phyloP scores from a whole-genome alignment of 2,329 filamentous ascomycete genomes.

The Diaporthe sp. region DNA sequence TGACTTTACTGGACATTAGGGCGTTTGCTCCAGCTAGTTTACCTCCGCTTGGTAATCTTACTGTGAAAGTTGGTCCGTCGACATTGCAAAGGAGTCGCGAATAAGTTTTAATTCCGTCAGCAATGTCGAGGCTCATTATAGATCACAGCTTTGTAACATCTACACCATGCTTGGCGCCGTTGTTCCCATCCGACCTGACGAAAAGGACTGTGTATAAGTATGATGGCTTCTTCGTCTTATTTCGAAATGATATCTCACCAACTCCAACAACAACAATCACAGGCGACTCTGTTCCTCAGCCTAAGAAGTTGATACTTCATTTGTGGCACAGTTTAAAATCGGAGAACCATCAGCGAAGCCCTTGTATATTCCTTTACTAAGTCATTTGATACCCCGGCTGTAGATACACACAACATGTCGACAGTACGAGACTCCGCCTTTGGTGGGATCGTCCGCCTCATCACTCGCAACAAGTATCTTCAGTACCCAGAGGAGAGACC shows the following conservation, averaged over 20 bases:
- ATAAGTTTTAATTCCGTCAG: slow-evolving; percentile 35
- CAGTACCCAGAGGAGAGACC: slow-evolving; percentile 78
- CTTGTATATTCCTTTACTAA: not conserved
- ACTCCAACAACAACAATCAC: not conserved
- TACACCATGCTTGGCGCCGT: not conserved
- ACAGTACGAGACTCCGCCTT: slow-evolving; percentile 45
- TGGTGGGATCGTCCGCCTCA: slow-evolving; percentile 48
- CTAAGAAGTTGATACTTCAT: not conserved
- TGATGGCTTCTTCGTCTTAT: not conserved
- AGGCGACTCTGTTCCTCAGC: not conserved
- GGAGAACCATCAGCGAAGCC: not conserved
- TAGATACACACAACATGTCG: slow-evolving; percentile 25
- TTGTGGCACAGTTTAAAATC: not conserved
- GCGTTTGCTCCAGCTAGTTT: not conserved
- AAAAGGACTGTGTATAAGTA: not conserved
- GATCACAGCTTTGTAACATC: slow-evolving; percentile 15
- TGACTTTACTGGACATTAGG: not conserved
- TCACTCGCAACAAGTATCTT: slow-evolving; percentile 47
- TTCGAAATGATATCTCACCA: not conserved
- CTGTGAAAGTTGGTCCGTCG: slow-evolving; percentile 33
- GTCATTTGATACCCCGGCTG: no score
- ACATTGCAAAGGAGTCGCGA: not conserved
- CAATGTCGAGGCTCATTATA: not conserved
- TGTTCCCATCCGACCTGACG: not conserved
- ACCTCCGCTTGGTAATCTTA: slow-evolving; percentile 37